phyloP scores from a whole-genome alignment of 2,329 filamentous ascomycete genomes.

The Scedosporium dehoogii region DNA sequence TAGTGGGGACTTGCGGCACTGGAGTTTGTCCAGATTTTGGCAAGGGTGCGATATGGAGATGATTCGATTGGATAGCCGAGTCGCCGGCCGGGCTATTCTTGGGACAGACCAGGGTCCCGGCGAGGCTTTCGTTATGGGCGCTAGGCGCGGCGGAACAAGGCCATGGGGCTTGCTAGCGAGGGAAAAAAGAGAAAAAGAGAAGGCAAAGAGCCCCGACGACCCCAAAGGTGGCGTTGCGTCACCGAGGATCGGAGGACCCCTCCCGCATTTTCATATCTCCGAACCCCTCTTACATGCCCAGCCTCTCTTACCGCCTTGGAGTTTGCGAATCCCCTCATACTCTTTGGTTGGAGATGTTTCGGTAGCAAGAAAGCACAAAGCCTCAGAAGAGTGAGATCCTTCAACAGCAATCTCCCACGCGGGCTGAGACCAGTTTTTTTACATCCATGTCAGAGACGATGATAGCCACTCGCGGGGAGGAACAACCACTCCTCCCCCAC shows the following conservation, averaged over 20 bases:
- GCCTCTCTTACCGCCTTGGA: neutral
- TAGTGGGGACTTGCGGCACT: too few species aligned
- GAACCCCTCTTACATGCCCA: neutral
- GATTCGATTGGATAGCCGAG: neutral
- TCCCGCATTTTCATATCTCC: neutral
- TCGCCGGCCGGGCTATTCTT: neutral
- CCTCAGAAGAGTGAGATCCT: neutral
- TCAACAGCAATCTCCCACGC: neutral
- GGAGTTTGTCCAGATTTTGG: neutral
- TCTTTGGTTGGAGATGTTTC: neutral
- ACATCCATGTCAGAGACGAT: neutral
- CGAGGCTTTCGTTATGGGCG: too few species aligned
- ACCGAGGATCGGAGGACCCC: neutral
- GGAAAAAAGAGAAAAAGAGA: neutral
- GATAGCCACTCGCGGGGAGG: neutral
- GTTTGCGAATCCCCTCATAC: neutral
- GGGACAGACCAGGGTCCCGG: too few species aligned
- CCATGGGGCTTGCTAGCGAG: neutral
- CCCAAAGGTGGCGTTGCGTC: neutral
- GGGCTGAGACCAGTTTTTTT: too few species aligned
- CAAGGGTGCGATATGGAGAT: neutral
- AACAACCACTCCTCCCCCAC: constrained; percentile 11
- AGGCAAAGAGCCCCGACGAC: neutral
- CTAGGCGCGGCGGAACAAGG: neutral
- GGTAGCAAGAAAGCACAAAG: neutral